Percentiles rank a stretch among this genome's conserved stretches.
Evolutionary conservation across 2,329 filamentous ascomycete species (phyloP).

Genomic region (Fusarium pilosicola): DNA sequence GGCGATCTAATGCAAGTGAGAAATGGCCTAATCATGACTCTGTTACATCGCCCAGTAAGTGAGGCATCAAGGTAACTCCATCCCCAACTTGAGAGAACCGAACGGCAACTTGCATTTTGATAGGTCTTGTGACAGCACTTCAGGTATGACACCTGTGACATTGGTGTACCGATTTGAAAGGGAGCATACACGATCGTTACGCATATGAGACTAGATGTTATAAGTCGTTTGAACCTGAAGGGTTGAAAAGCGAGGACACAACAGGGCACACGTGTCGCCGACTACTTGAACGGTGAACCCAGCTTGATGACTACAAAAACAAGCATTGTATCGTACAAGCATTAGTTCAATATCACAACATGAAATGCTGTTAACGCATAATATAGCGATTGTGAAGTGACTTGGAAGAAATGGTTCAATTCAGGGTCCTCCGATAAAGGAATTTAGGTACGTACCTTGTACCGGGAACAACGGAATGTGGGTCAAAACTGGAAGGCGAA

Average conservation of each 20-base stretch:
- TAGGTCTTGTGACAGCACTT: conserved; percentile 13
- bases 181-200: conserved; percentile 21
- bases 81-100: conserved; percentile 1
- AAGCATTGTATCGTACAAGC: neutral
- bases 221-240: neutral
- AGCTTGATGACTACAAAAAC: neutral
- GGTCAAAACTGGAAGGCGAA: neutral
- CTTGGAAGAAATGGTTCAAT: neutral
- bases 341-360: neutral
- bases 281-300: conserved; percentile 29
- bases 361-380: neutral
- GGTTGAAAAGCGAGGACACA: conserved; percentile 23
- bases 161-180: neutral
- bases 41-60: conserved; percentile 1
- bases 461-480: conserved; percentile 9
- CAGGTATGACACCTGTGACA: conserved; percentile 24
- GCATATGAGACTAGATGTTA: conserved; percentile 1
- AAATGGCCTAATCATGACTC: neutral
- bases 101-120: conserved; percentile 24
- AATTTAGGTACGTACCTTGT: conserved; percentile 18
- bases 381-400: neutral
- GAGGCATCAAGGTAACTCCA: conserved; percentile 13
- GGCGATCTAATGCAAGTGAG: no score
- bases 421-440: conserved; percentile 2
- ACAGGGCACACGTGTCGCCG: conserved; percentile 35